phyloP scores from a whole-genome alignment of 768 basidiomycete species.

The Hygrophoropsis aurantiaca region DNA sequence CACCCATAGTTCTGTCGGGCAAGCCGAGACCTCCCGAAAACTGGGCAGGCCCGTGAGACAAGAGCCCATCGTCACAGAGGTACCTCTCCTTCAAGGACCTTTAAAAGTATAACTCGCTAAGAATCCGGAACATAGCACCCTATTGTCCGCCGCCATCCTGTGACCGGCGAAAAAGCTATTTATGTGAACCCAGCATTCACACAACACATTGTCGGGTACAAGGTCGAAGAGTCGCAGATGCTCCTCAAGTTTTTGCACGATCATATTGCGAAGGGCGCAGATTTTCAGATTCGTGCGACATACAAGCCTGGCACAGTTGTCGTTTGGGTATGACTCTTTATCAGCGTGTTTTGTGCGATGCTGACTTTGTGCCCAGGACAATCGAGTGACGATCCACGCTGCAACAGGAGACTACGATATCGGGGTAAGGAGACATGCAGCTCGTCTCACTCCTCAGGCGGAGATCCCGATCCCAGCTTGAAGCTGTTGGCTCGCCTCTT shows the following conservation, averaged over 20 bases:
- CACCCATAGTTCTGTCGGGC: conserved; percentile 53
- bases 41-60: conserved; percentile 48
- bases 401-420: conserved; percentile 40
- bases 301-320: conserved; percentile 57
- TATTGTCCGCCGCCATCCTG: conserved; percentile 57
- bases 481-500: no score
- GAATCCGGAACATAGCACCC: conserved; percentile 40
- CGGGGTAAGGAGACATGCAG: conserved; percentile 42
- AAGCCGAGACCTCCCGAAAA: conserved; percentile 45
- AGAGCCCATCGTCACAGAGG: conserved; percentile 48
- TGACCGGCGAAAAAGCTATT: conserved; percentile 63
- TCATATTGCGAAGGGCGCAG: conserved; percentile 49
- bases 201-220: conserved; percentile 53
- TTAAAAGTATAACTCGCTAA: not conserved
- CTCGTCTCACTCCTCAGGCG: conserved; percentile 49
- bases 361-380: conserved; percentile 34
- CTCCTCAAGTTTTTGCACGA: conserved; percentile 55
- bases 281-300: conserved; percentile 48
- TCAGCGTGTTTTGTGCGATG: not conserved
- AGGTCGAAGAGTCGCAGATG: conserved; percentile 53
- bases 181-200: conserved; percentile 61
- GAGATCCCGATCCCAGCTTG: conserved; percentile 42
- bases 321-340: conserved; percentile 44
- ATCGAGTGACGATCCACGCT: conserved; percentile 48
- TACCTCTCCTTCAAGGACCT: conserved; percentile 14